A percentile compares a stretch with the other conserved stretches of the same genome.
phyloP scores from a whole-genome alignment of 2,329 filamentous ascomycete genomes.

The Apiospora kogelbergensis region DNA sequence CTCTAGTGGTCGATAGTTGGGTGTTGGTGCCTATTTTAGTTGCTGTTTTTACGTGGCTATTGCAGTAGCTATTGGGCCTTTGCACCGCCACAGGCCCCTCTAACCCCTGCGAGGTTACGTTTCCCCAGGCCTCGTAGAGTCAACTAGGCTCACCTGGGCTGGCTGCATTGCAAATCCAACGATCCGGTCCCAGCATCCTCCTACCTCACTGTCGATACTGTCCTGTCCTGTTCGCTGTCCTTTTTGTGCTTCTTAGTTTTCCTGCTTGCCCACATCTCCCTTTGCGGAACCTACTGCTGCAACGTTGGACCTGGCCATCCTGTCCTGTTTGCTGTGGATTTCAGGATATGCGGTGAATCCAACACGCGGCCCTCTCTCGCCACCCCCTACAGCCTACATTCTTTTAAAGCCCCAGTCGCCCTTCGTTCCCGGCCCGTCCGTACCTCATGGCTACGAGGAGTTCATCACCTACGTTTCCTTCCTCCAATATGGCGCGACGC shows the following conservation, averaged over 20 bases:
- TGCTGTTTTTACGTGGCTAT: not conserved
- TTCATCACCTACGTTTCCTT: constrained; percentile 23
- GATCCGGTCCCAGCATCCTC: not conserved
- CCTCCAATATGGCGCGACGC: constrained; percentile 53
- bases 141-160: not conserved
- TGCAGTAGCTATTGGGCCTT: not conserved
- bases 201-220: constrained; percentile 8
- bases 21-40: not conserved
- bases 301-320: not conserved
- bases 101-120: not conserved
- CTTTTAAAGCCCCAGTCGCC: not conserved
- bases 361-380: not conserved
- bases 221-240: not conserved
- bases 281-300: not conserved
- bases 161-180: not conserved
- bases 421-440: not conserved
- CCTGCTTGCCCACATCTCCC: constrained; percentile 6
- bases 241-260: not conserved
- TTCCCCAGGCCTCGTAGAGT: constrained; percentile 5
- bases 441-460: constrained; percentile 24
- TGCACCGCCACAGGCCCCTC: constrained; percentile 11
- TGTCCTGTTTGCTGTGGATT: not conserved
- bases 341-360: constrained; percentile 4
- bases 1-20: not conserved
- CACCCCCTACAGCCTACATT: not conserved